phyloP scores from a whole-genome alignment of 2,329 filamentous ascomycete species.

The Zopfia rhizophila region DNA sequence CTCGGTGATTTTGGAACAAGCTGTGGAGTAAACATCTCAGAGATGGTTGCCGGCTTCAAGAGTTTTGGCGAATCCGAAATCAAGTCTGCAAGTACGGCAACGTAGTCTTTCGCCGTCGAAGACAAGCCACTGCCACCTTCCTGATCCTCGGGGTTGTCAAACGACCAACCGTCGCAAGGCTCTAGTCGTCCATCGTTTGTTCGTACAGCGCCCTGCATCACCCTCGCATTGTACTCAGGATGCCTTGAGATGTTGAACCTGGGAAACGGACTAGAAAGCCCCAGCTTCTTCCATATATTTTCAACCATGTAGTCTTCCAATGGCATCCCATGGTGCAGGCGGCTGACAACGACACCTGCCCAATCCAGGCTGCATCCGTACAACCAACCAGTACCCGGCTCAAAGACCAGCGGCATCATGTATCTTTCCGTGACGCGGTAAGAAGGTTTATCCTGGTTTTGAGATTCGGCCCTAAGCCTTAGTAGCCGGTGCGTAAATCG shows the following conservation, averaged over 20 bases:
- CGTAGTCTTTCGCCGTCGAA: conserved; percentile 8
- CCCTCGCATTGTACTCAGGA: conserved; percentile 15
- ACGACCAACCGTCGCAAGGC: background rate
- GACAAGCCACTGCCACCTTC: conserved; percentile 18
- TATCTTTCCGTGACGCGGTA: conserved; percentile 10
- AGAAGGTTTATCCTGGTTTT: background rate
- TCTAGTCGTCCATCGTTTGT: conserved; percentile 4
- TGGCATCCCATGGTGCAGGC: conserved; percentile 14
- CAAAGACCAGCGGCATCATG: conserved; percentile 24
- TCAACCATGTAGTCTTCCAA: conserved; percentile 28
- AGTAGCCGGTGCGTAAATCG: conserved; percentile 18
- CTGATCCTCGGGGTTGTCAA: conserved; percentile 15
- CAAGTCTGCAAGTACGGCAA: conserved; percentile 20
- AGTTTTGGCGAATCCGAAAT: conserved; percentile 17
- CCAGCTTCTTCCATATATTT: conserved; percentile 24
- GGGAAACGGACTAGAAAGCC: conserved; percentile 17
- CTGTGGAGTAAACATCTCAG: conserved; percentile 9
- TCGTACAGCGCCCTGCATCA: conserved; percentile 3
- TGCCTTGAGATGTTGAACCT: conserved; percentile 17
- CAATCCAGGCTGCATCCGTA: conserved; percentile 29
- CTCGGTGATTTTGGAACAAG: conserved; percentile 1
- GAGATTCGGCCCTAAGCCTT: conserved; percentile 3
- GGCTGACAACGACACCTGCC: conserved; percentile 23
- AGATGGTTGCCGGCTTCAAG: conserved; percentile 9
- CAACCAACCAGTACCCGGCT: conserved; percentile 25